Percentiles rank a stretch among this genome's conserved stretches.
phyloP scores from a whole-genome alignment of 495 filamentous ascomycete genomes.

The Cercophora scortea region DNA sequence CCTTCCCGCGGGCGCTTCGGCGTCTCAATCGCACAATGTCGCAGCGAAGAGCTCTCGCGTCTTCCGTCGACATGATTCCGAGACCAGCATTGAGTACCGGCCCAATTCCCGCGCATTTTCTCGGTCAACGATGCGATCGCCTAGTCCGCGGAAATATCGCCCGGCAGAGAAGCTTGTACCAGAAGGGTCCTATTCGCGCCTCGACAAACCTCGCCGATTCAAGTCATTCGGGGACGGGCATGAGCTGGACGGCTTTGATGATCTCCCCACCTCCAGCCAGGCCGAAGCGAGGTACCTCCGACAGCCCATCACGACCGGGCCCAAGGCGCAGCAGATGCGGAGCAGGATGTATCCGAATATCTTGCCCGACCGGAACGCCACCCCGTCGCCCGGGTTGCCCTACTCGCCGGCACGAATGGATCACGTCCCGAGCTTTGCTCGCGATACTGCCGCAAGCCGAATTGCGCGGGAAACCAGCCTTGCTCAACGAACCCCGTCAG shows the following conservation, averaged over 20 bases:
- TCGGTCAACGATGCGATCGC: slow-evolving; percentile 46
- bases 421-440: slow-evolving; percentile 72
- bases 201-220: slow-evolving; percentile 65
- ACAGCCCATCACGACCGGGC: slow-evolving; percentile 63
- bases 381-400: slow-evolving; percentile 49
- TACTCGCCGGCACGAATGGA: slow-evolving; percentile 47
- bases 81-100: slow-evolving; percentile 46
- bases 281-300: slow-evolving; percentile 77
- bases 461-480: slow-evolving; percentile 84
- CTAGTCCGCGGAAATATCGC: slow-evolving; percentile 43
- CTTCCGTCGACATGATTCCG: slow-evolving; percentile 69
- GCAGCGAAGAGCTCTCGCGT: slow-evolving; percentile 60
- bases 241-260: slow-evolving; percentile 89
- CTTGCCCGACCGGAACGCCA: slow-evolving; percentile 40
- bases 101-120: slow-evolving; percentile 49
- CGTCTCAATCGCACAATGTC: slow-evolving; percentile 71
- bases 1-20: slow-evolving; percentile 67
- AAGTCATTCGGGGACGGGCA: slow-evolving; percentile 86
- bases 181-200: slow-evolving; percentile 40
- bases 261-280: slow-evolving; percentile 80
- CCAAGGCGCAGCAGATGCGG: slow-evolving; percentile 51
- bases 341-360: slow-evolving; percentile 54
- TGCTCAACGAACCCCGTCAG: slow-evolving; percentile 46
- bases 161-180: slow-evolving; percentile 28
- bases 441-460: slow-evolving; percentile 85